phyloP scores from a whole-genome alignment of 2,329 filamentous ascomycete species.

The Trichoderma pleuroti region DNA sequence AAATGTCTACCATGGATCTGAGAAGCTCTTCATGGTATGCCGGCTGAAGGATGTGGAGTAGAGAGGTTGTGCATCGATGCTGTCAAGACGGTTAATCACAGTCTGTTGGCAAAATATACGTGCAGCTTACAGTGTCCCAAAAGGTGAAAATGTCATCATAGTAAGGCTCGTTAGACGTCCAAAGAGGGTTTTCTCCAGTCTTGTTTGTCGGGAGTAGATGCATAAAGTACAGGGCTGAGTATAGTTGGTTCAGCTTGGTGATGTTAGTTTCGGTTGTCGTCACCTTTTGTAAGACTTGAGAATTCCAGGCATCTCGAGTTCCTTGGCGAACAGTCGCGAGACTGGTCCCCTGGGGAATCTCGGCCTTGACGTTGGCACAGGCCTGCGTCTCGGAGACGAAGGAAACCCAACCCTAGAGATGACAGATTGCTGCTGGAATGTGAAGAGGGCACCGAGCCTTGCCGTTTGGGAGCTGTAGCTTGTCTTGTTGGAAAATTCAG shows the following conservation, averaged over 20 bases:
- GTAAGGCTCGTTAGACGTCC: constrained; percentile 62
- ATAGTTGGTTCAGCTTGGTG: constrained; percentile 58
- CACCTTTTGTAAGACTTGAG: constrained; percentile 60
- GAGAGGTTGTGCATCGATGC: constrained; percentile 61
- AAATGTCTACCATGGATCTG: constrained; percentile 65
- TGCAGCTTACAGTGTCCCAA: constrained; percentile 50
- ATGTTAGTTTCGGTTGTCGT: constrained; percentile 54
- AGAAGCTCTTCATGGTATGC: constrained; percentile 61
- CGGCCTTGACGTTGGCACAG: constrained; percentile 53
- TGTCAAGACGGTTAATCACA: constrained; percentile 22
- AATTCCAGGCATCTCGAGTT: constrained; percentile 56
- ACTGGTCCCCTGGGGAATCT: constrained; percentile 48
- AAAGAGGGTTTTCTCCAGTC: constrained; percentile 66
- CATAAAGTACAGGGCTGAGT: constrained; percentile 68
- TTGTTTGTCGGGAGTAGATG: constrained; percentile 66
- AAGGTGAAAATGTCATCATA: constrained; percentile 70
- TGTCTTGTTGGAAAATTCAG: constrained; percentile 31
- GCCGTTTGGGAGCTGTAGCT: constrained; percentile 35
- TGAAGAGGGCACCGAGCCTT: constrained; percentile 51
- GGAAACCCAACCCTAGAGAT: constrained; percentile 63
- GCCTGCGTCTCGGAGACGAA: constrained; percentile 62
- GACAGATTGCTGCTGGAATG: constrained; percentile 46
- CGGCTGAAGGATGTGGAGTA: constrained; percentile 65
- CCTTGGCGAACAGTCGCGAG: constrained; percentile 44
- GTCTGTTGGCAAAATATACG: too few species aligned